Conservation (phyloP, 1,284 basidiomycete genomes). For the Ustilago curta region DNA sequence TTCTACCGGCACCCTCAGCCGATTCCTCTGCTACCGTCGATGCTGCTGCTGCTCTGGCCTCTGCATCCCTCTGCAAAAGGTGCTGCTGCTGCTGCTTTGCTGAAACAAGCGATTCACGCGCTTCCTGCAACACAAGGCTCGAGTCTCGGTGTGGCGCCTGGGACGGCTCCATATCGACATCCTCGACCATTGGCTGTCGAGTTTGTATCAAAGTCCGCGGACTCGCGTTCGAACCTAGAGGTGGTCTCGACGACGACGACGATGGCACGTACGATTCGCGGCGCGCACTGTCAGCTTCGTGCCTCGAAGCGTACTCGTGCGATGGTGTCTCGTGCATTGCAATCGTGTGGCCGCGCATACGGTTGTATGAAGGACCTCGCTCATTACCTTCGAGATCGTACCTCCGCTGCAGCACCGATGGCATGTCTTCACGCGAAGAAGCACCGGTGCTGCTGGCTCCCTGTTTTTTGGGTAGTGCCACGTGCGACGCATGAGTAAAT, state of each 20-base stretch:
- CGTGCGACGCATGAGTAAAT: conserved; percentile 4
- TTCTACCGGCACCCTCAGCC: conserved; percentile 26
- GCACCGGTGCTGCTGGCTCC: not conserved
- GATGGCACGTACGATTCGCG: conserved; percentile 1
- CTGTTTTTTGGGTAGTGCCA: conserved; percentile 1
- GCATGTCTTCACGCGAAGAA: conserved; percentile 11
- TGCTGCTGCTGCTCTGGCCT: conserved; percentile 8
- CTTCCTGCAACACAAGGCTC: conserved; percentile 39
- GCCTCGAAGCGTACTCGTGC: conserved; percentile 8
- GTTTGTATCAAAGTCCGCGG: conserved; percentile 12
- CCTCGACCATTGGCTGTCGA: conserved; percentile 15
- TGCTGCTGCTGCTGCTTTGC: conserved; percentile 26
- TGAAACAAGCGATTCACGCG: conserved; percentile 32
- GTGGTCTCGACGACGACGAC: conserved; percentile 2
- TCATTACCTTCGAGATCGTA: conserved; percentile 7
- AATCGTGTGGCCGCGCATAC: conserved; percentile 41
- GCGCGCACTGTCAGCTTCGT: not conserved
- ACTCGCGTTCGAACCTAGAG: conserved; percentile 6
- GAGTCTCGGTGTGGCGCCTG: conserved; percentile 14
- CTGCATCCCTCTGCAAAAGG: conserved; percentile 1
- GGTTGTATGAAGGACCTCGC: not conserved
- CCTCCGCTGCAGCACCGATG: conserved; percentile 34
- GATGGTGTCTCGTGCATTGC: conserved; percentile 23
- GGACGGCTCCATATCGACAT: conserved; percentile 37
- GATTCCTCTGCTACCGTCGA: not conserved